A percentile compares a stretch with the other conserved stretches of the same genome.
Conservation (phyloP, 176 grass and related monocot genomes). For the Themeda triandra region DNA sequence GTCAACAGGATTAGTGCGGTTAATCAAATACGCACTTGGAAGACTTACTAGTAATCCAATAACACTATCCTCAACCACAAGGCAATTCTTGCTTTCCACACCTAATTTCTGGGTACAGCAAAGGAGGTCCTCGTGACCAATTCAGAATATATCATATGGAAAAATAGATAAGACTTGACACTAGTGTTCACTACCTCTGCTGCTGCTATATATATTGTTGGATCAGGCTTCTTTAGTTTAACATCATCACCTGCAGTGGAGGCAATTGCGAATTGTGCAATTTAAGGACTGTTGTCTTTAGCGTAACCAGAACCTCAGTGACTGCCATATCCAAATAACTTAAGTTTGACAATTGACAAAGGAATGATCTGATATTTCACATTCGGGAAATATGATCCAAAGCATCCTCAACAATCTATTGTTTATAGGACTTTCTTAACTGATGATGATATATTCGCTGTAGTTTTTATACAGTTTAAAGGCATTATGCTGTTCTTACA, state of each 20-base stretch:
- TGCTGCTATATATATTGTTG: conserved; percentile 88
- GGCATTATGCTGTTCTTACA: not conserved
- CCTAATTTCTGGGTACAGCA: conserved; percentile 71
- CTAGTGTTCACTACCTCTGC: conserved; percentile 48
- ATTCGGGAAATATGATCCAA: conserved; percentile 9
- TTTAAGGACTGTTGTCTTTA: not conserved
- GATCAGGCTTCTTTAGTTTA: conserved; percentile 92
- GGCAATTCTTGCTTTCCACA: conserved; percentile 70
- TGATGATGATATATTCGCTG: not conserved
- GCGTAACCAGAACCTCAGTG: not conserved
- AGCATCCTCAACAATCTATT: not conserved
- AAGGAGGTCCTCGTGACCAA: not conserved
- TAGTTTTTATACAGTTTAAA: not conserved
- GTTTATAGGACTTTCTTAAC: conserved; percentile 1
- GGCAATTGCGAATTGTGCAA: conserved; percentile 1
- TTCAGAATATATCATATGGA: not conserved
- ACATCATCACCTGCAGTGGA: conserved; percentile 82
- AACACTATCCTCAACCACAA: conserved; percentile 96
- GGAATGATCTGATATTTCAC: not conserved
- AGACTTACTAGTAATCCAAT: conserved; percentile 81
- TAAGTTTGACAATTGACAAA: not conserved
- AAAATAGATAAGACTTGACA: not conserved
- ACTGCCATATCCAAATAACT: conserved; percentile 3
- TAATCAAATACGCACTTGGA: conserved; percentile 14
- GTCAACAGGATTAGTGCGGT: not conserved